Percentiles rank a stretch among this genome's conserved stretches.
Evolutionary conservation across 2,329 filamentous ascomycete species (phyloP).

Genomic region (Microcyclosporella mali): DNA sequence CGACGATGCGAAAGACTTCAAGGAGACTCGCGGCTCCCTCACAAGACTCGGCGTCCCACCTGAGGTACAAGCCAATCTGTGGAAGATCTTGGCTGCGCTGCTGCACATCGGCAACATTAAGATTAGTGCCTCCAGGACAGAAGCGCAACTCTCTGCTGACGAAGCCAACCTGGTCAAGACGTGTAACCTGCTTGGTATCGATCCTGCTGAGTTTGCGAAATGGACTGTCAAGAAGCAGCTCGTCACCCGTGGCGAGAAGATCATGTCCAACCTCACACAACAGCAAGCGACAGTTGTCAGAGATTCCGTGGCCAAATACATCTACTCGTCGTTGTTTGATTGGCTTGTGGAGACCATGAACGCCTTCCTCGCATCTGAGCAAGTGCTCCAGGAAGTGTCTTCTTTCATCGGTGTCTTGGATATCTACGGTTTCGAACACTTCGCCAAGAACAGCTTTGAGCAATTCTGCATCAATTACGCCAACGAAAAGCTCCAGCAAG

Average conservation of each 20-base stretch:
- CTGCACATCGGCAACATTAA: constrained; percentile 95
- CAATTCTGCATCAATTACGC: constrained; percentile 99
- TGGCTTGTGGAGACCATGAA: constrained; percentile 99
- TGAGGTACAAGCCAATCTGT: constrained; percentile 74
- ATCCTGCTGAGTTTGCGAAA: constrained; percentile 79
- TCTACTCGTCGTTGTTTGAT: constrained; percentile 97
- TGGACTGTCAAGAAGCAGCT: constrained; percentile 99
- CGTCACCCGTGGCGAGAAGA: constrained; percentile 93
- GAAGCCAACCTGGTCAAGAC: constrained; percentile 80
- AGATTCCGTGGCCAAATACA: constrained; percentile 96
- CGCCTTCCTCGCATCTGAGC: constrained; percentile 77
- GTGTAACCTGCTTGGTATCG: constrained; percentile 78
- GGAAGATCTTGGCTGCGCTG: constrained; percentile 81
- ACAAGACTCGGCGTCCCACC: constrained; percentile 77
- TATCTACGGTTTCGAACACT: constrained; percentile 99
- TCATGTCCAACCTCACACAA: constrained; percentile 88
- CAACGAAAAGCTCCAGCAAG: constrained; percentile 97
- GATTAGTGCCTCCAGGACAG: constrained; percentile 82
- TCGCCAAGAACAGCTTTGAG: constrained; percentile 98
- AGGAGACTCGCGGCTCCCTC: constrained; percentile 78
- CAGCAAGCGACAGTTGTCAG: constrained; percentile 90
- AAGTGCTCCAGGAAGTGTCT: constrained; percentile 71
- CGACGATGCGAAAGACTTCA: constrained; percentile 90
- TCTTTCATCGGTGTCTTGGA: constrained; percentile 97
- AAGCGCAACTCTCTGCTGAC: constrained; percentile 71